These are phyloP conservation scores for Suhomyces yuchorum DNA, from an alignment of 1,139 yeast species.

Conservation along the genomic window DNA sequence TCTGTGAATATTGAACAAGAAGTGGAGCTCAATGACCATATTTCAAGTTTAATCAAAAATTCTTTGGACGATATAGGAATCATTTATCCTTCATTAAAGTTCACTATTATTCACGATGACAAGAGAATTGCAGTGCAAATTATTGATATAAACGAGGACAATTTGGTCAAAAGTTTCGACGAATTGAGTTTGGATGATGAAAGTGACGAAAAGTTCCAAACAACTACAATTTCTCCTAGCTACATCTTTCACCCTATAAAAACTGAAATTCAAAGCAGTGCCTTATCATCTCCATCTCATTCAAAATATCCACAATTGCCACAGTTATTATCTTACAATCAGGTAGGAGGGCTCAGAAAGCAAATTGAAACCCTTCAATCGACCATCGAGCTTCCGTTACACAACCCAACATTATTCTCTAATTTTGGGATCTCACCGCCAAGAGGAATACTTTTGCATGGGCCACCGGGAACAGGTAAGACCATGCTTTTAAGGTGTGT, in stretches of 20 bases:
- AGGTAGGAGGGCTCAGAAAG: constrained; percentile 76
- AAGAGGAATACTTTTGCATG: constrained; percentile 85
- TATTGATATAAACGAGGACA: constrained; percentile 27
- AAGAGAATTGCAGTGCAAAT: constrained; percentile 15
- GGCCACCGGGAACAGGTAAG: constrained; percentile 98
- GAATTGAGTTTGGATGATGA: constrained; percentile 22
- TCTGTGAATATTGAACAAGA: constrained; percentile 16
- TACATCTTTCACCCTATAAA: constrained; percentile 45
- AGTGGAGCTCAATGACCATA: constrained; percentile 6
- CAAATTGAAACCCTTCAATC: constrained; percentile 65
- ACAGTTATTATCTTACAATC: constrained; percentile 42
- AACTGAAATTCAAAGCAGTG: constrained; percentile 26
- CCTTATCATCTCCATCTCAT: constrained; percentile 18
- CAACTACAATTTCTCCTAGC: constrained; percentile 44
- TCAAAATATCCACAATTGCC: constrained; percentile 46
- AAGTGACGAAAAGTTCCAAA: constrained; percentile 16
- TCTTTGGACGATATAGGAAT: constrained; percentile 53
- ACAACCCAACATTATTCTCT: constrained; percentile 72
- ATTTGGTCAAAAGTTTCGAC: constrained; percentile 27
- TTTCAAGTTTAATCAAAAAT: constrained; percentile 31
- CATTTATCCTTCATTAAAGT: constrained; percentile 54
- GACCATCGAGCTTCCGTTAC: constrained; percentile 78
- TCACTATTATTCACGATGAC: constrained; percentile 14
- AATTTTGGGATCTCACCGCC: constrained; percentile 92
- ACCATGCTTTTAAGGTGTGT: constrained; percentile 85